These are phyloP conservation scores for Suillus plorans DNA, from an alignment of 768 basidiomycete genomes.

Conservation along the genomic window DNA sequence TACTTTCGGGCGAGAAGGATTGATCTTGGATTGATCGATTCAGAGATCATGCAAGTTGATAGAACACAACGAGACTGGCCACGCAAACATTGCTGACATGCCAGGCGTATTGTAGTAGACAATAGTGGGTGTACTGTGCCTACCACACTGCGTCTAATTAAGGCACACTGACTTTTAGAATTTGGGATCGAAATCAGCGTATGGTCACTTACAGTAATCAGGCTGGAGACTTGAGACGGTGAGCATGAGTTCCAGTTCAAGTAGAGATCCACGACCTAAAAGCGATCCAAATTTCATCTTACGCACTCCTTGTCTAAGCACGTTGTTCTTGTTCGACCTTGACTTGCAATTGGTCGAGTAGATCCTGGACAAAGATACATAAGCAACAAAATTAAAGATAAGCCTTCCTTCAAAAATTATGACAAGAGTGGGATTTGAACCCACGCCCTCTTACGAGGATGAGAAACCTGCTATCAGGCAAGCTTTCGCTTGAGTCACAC, in stretches of 20 bases:
- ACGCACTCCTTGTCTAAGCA: background rate
- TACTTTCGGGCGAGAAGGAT: background rate
- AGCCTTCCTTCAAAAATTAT: slow-evolving; percentile 16
- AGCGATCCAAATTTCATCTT: no score
- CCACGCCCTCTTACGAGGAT: slow-evolving; percentile 39
- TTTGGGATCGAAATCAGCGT: no score
- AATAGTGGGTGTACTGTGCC: background rate
- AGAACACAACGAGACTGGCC: background rate
- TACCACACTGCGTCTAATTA: background rate
- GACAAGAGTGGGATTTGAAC: slow-evolving; percentile 46
- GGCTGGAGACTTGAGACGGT: background rate
- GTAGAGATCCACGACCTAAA: background rate
- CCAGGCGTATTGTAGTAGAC: background rate
- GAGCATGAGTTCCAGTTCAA: background rate
- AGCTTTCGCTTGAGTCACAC: slow-evolving; percentile 54
- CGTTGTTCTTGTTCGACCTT: background rate
- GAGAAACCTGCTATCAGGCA: slow-evolving; percentile 27
- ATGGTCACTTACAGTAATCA: background rate
- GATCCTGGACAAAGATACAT: no score
- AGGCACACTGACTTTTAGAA: no score
- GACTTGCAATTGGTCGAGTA: no score
- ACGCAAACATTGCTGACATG: background rate
- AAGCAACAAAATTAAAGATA: no score
- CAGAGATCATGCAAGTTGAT: background rate
- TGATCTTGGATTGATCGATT: background rate